Evolutionary conservation across 1,284 basidiomycete species (phyloP).

Genomic region (Xerocomus nothofagi): DNA sequence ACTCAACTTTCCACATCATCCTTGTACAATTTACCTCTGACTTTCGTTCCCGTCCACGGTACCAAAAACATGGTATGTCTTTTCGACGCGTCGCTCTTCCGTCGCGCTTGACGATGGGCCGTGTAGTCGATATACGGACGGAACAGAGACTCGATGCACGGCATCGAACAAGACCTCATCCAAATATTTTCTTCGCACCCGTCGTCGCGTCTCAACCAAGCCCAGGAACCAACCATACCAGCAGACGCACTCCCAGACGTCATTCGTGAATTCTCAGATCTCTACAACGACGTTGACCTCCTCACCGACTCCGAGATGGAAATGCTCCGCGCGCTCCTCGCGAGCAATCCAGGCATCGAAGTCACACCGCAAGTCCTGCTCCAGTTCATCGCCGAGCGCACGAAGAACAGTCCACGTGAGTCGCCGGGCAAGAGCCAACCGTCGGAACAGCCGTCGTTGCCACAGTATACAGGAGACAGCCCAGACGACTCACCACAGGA

Average conservation of each 20-base stretch:
- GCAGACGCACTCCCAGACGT: slow-evolving; percentile 67
- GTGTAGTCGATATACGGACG: slow-evolving; percentile 44
- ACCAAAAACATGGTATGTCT: slow-evolving; percentile 29
- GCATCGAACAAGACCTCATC: slow-evolving; percentile 66
- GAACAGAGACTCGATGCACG: slow-evolving; percentile 62
- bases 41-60: slow-evolving; percentile 6
- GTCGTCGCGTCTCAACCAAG: slow-evolving; percentile 51
- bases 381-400: slow-evolving; percentile 63
- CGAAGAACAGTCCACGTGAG: slow-evolving; percentile 46
- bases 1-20: background rate
- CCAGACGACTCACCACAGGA: slow-evolving; percentile 36
- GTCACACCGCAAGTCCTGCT: slow-evolving; percentile 68
- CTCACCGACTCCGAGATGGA: slow-evolving; percentile 58
- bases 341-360: slow-evolving; percentile 59
- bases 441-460: slow-evolving; percentile 22
- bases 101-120: slow-evolving; percentile 1
- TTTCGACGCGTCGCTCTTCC: slow-evolving; percentile 11
- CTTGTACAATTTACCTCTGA: slow-evolving; percentile 11
- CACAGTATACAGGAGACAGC: slow-evolving; percentile 22
- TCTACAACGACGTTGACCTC: slow-evolving; percentile 58
- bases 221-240: slow-evolving; percentile 61
- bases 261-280: slow-evolving; percentile 57
- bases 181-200: slow-evolving; percentile 66
- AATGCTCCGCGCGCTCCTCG: slow-evolving; percentile 55
- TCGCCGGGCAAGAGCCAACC: slow-evolving; percentile 37